A percentile compares a stretch with the other conserved stretches of the same genome.
Evolutionary conservation across 257 asterid genomes (phyloP).

Genomic region (Solanum tarapatanum): DNA sequence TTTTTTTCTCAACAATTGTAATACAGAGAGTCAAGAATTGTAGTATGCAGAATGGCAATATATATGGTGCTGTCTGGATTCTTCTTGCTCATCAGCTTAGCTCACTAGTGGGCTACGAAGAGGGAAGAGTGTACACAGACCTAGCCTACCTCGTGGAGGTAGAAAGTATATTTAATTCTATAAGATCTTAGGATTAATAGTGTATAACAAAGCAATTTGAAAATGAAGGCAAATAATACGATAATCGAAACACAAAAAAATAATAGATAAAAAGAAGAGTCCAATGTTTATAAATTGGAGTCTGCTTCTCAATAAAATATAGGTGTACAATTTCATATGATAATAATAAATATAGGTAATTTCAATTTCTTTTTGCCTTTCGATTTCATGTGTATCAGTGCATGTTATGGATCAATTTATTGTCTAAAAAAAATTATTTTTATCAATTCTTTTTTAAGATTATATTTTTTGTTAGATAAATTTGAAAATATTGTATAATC

Average conservation of each 20-base stretch:
- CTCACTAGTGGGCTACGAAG: not conserved
- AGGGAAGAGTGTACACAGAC: not conserved
- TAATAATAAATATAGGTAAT: not conserved
- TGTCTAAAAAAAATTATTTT: not conserved
- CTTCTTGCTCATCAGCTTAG: not conserved
- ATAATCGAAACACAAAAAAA: no score
- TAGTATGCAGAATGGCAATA: constrained; percentile 12
- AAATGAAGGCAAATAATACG: no score
- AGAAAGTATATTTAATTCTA: no score
- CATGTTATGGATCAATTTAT: not conserved
- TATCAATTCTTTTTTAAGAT: not conserved
- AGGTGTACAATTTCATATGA: not conserved
- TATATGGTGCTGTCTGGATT: constrained; percentile 12
- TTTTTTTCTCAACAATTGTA: not conserved
- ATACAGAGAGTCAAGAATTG: constrained; percentile 9
- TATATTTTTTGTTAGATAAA: not conserved
- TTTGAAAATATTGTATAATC: not conserved
- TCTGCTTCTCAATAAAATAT: not conserved
- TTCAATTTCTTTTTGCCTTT: not conserved
- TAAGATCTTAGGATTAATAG: no score
- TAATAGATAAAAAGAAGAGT: not conserved
- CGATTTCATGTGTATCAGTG: not conserved
- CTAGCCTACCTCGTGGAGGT: not conserved
- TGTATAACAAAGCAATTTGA: no score
- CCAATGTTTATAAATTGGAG: not conserved